Percentiles rank a stretch among this genome's conserved stretches.
Evolutionary conservation across 2,329 filamentous ascomycete species (phyloP).

Genomic region (Amphichorda felina): DNA sequence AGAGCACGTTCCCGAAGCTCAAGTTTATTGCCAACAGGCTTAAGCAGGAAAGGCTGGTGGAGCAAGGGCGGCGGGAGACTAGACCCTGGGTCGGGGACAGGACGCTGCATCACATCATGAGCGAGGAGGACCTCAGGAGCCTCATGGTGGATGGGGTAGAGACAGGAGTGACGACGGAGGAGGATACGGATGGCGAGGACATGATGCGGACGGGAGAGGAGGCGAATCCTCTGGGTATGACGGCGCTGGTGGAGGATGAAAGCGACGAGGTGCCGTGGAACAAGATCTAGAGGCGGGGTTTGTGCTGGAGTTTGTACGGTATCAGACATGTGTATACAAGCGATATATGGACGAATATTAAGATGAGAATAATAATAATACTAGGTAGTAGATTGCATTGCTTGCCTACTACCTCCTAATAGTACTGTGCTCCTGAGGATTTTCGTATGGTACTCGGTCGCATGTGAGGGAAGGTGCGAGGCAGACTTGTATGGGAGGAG

Average conservation of each 20-base stretch:
- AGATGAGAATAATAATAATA: not conserved
- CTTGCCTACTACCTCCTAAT: too few species aligned
- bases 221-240: constrained; percentile 13
- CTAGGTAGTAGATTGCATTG: not conserved
- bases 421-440: too few species aligned
- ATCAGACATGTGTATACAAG: constrained; percentile 2
- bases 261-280: not conserved
- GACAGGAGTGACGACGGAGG: constrained; percentile 19
- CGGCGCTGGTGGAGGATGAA: constrained; percentile 4
- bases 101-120: constrained; percentile 48
- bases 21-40: constrained; percentile 84
- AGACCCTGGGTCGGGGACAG: constrained; percentile 33
- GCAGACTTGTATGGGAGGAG: too few species aligned
- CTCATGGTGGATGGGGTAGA: constrained; percentile 27
- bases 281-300: not conserved
- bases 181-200: constrained; percentile 21
- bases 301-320: constrained; percentile 6
- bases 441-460: too few species aligned
- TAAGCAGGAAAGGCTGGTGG: constrained; percentile 64
- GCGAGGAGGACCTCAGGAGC: constrained; percentile 45
- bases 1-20: constrained; percentile 81
- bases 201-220: constrained; percentile 4
- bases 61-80: constrained; percentile 43
- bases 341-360: not conserved
- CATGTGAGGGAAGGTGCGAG: too few species aligned